Conservation (phyloP, 306 rosid genomes). For the Cucurbita maxima region DNA sequence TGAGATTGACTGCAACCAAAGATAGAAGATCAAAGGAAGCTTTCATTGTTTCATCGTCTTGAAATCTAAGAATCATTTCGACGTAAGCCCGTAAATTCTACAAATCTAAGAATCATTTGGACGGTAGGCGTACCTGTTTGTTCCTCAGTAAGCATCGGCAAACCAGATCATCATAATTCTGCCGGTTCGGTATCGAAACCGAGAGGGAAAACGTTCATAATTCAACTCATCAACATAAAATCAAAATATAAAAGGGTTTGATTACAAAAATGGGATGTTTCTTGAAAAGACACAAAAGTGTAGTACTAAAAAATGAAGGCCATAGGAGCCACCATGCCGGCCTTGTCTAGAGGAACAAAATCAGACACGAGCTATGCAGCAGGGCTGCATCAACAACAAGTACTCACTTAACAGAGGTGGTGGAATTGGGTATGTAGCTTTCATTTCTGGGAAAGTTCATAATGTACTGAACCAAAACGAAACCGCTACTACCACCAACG, state of each 20-base stretch:
- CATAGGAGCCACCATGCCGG: not conserved
- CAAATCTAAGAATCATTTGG: not conserved
- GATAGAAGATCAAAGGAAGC: not conserved
- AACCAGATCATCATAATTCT: not conserved
- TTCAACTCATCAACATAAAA: not conserved
- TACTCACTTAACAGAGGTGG: not conserved
- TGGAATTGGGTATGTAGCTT: not conserved
- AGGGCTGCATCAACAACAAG: not conserved
- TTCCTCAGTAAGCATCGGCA: not conserved
- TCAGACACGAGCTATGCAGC: not conserved
- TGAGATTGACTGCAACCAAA: not conserved
- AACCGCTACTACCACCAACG: slow-evolving; percentile 3
- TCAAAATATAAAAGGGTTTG: not conserved
- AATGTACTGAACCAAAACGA: slow-evolving; percentile 9
- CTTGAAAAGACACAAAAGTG: not conserved
- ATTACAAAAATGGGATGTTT: not conserved
- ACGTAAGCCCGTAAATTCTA: no score
- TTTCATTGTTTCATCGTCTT: not conserved
- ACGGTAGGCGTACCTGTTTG: not conserved
- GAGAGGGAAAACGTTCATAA: not conserved
- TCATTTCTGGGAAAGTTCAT: not conserved
- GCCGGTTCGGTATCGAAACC: not conserved
- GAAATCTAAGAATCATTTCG: not conserved
- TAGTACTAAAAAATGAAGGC: not conserved
- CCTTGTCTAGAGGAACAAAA: not conserved